phyloP scores from a whole-genome alignment of 192 early-diverging fungal genomes.

The Backusella psychrophila region DNA sequence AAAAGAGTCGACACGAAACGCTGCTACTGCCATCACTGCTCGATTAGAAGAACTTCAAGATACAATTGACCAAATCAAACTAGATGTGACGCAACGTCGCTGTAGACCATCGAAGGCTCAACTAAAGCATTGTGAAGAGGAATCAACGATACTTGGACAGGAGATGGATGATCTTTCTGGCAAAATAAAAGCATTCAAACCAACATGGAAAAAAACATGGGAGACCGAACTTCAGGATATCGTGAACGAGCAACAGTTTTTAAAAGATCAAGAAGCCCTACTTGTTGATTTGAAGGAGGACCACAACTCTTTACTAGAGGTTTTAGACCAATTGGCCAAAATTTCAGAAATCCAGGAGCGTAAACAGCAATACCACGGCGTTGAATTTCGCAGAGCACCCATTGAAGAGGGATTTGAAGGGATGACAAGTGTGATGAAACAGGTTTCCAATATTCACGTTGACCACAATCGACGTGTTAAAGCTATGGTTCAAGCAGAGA shows the following conservation, averaged over 20 bases:
- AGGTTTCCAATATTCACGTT: constrained; percentile 61
- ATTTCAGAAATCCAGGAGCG: constrained; percentile 52
- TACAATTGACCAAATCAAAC: constrained; percentile 65
- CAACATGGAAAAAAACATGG: constrained; percentile 78
- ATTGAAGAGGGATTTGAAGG: constrained; percentile 55
- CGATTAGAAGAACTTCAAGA: constrained; percentile 65
- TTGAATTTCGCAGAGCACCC: constrained; percentile 16
- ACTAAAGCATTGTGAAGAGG: constrained; percentile 47
- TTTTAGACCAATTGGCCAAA: constrained; percentile 57
- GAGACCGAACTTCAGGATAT: constrained; percentile 76
- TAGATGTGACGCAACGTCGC: constrained; percentile 67
- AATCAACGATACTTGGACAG: constrained; percentile 41
- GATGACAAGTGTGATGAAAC: constrained; percentile 60
- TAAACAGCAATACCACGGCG: constrained; percentile 8
- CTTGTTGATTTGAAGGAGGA: constrained; percentile 66
- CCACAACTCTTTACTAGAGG: constrained; percentile 46
- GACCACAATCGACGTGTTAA: constrained; percentile 60
- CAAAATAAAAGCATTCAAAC: constrained; percentile 56
- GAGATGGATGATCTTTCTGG: constrained; percentile 46
- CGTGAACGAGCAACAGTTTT: constrained; percentile 70
- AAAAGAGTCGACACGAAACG: not conserved
- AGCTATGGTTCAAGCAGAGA: constrained; percentile 63
- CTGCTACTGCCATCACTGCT: not conserved
- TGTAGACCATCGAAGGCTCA: constrained; percentile 52
- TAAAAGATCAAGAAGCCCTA: constrained; percentile 71